These are phyloP conservation scores for Neoboletus subvelutipes DNA, from an alignment of 768 basidiomycete genomes.

Conservation along the genomic window DNA sequence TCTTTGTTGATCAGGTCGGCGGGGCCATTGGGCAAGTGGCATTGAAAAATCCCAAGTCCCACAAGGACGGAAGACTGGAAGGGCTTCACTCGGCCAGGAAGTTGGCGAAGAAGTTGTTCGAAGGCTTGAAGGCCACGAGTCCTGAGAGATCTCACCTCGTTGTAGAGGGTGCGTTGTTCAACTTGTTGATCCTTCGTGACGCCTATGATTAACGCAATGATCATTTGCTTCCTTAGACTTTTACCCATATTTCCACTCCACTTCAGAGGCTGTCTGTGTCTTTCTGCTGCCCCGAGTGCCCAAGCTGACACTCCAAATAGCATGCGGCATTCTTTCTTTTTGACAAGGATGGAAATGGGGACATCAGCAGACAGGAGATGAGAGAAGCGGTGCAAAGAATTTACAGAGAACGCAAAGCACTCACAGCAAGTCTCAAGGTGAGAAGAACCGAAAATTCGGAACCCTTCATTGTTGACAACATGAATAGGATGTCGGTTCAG, in stretches of 20 bases:
- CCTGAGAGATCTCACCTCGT: conserved; percentile 61
- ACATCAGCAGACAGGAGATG: conserved; percentile 77
- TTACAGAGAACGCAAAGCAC: conserved; percentile 72
- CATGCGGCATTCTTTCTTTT: conserved; percentile 69
- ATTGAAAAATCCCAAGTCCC: conserved; percentile 62
- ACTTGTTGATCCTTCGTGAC: background rate
- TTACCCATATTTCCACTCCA: conserved; percentile 69
- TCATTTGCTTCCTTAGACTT: conserved; percentile 52
- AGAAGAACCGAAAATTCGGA: conserved; percentile 4
- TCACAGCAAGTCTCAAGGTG: conserved; percentile 70
- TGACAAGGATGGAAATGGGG: conserved; percentile 82
- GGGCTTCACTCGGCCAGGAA: conserved; percentile 62
- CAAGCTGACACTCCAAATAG: conserved; percentile 33
- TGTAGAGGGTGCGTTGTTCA: conserved; percentile 54
- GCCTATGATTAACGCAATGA: background rate
- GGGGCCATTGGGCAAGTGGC: conserved; percentile 71
- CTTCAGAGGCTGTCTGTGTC: conserved; percentile 60
- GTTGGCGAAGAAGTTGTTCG: conserved; percentile 68
- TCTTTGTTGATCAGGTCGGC: conserved; percentile 67
- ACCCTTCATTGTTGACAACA: conserved; percentile 2
- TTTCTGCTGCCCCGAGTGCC: background rate
- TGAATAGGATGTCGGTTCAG: conserved; percentile 65
- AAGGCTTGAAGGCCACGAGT: conserved; percentile 54
- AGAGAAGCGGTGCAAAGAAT: conserved; percentile 79
- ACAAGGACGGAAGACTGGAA: conserved; percentile 53